Conservation (phyloP, 805 yeast species). For the Schizosaccharomyces osmophilus region DNA sequence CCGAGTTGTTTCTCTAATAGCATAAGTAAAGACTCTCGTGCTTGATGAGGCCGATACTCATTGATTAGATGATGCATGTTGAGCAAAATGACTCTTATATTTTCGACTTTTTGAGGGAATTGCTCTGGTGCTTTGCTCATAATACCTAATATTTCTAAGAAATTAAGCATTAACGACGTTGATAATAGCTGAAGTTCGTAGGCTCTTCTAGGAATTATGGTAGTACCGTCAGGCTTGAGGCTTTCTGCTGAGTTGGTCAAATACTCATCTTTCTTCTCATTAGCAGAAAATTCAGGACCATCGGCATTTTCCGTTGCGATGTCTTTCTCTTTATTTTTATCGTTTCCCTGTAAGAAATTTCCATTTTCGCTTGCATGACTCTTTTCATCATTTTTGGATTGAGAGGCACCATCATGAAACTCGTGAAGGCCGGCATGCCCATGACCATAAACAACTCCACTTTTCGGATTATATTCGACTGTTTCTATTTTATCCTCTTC, state of each 20-base stretch:
- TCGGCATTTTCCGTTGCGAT: not conserved
- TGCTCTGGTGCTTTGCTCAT: conserved; percentile 48
- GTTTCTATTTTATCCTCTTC: conserved; percentile 8
- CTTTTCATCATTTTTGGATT: not conserved
- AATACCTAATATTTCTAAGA: conserved; percentile 58
- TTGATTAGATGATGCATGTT: conserved; percentile 80
- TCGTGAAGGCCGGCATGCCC: not conserved
- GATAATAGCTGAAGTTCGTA: conserved; percentile 52
- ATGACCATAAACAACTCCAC: not conserved
- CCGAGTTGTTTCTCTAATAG: conserved; percentile 47
- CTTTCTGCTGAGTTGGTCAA: not conserved
- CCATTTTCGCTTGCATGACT: not conserved
- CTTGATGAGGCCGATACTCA: conserved; percentile 85
- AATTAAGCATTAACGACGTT: conserved; percentile 55
- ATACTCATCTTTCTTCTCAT: not conserved
- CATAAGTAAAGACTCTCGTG: conserved; percentile 67
- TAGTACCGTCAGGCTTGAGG: not conserved
- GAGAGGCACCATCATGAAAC: not conserved
- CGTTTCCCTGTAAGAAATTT: not conserved
- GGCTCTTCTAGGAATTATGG: not conserved
- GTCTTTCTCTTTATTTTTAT: not conserved
- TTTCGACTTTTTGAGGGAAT: conserved; percentile 30
- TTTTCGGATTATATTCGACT: not conserved
- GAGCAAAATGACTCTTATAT: conserved; percentile 53
- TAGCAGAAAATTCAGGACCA: not conserved